phyloP scores from a whole-genome alignment of 2,329 filamentous ascomycete species.

The Fusarium metavorans region DNA sequence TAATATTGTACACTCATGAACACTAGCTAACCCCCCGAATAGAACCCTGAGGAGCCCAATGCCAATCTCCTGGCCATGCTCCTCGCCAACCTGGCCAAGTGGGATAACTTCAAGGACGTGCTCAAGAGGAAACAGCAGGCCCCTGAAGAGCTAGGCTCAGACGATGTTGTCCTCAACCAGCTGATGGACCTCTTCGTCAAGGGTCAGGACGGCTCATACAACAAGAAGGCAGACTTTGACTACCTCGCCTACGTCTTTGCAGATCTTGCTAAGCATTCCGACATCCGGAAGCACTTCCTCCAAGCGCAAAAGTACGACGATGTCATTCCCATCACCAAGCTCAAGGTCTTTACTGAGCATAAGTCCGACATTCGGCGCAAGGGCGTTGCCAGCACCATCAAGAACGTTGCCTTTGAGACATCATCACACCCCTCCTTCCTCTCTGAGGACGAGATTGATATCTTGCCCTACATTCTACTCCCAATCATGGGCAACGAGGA shows the following conservation, averaged over 20 bases:
- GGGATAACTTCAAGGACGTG: slow-evolving; percentile 76
- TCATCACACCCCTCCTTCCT: slow-evolving; percentile 78
- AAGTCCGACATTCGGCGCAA: slow-evolving; percentile 83
- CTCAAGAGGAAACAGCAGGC: slow-evolving; percentile 75
- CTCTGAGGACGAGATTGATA: slow-evolving; percentile 77
- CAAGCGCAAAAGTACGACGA: slow-evolving; percentile 80
- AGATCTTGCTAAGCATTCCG: slow-evolving; percentile 85
- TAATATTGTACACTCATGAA: background rate
- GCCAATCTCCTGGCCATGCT: slow-evolving; percentile 92
- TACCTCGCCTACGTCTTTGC: slow-evolving; percentile 96
- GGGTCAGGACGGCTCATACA: slow-evolving; percentile 84
- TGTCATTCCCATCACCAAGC: slow-evolving; percentile 90
- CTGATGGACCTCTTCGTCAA: slow-evolving; percentile 97
- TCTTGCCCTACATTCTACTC: slow-evolving; percentile 89
- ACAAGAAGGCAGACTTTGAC: slow-evolving; percentile 88
- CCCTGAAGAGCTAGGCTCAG: slow-evolving; percentile 77
- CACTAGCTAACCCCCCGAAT: slow-evolving; percentile 10
- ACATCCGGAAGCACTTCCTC: slow-evolving; percentile 81
- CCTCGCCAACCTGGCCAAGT: slow-evolving; percentile 90
- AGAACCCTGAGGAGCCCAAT: slow-evolving; percentile 81
- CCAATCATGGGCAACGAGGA: slow-evolving; percentile 91
- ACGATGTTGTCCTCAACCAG: slow-evolving; percentile 84
- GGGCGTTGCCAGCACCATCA: slow-evolving; percentile 96
- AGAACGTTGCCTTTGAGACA: slow-evolving; percentile 90
- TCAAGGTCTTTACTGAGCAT: slow-evolving; percentile 95